Conservation (phyloP, 2,329 filamentous ascomycete species). For the Xylaria sp. region DNA sequence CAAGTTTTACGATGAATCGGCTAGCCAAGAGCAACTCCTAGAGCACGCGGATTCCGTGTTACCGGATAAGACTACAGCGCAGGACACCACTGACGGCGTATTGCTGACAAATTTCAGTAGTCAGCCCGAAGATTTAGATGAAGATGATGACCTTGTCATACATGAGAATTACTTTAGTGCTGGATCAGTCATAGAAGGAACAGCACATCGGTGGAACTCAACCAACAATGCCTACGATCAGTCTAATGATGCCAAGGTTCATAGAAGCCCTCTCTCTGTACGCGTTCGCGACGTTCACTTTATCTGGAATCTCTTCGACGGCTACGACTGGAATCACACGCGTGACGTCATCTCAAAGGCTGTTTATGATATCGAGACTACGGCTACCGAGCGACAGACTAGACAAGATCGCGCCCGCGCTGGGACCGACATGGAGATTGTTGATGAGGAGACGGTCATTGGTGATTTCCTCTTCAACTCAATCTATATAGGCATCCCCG, state of each 20-base stretch:
- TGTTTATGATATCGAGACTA: conserved; percentile 86
- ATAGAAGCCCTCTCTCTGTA: conserved; percentile 77
- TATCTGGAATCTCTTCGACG: conserved; percentile 98
- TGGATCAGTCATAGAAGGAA: conserved; percentile 68
- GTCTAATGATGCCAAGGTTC: conserved; percentile 68
- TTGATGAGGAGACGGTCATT: conserved; percentile 86
- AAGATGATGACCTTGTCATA: conserved; percentile 70
- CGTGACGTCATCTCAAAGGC: conserved; percentile 87
- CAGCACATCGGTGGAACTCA: conserved; percentile 84
- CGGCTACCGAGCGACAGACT: conserved; percentile 78
- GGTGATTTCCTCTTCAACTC: conserved; percentile 98
- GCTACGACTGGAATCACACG: conserved; percentile 94
- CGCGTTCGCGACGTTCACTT: conserved; percentile 87
- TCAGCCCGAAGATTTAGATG: conserved; percentile 57
- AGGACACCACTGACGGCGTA: conserved; percentile 58
- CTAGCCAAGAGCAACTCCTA: conserved; percentile 59
- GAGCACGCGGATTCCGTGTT: conserved; percentile 54
- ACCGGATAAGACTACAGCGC: conserved; percentile 53
- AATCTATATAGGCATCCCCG: conserved; percentile 93
- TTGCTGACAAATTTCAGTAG: conserved; percentile 56
- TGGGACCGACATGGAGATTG: conserved; percentile 71
- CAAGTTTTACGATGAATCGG: conserved; percentile 59
- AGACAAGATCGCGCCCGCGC: conserved; percentile 65
- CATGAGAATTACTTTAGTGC: conserved; percentile 81
- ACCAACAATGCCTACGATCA: conserved; percentile 77